These are phyloP conservation scores for Chlorella sp. DNA, from an alignment of 139 green algal species.

Conservation along the genomic window DNA sequence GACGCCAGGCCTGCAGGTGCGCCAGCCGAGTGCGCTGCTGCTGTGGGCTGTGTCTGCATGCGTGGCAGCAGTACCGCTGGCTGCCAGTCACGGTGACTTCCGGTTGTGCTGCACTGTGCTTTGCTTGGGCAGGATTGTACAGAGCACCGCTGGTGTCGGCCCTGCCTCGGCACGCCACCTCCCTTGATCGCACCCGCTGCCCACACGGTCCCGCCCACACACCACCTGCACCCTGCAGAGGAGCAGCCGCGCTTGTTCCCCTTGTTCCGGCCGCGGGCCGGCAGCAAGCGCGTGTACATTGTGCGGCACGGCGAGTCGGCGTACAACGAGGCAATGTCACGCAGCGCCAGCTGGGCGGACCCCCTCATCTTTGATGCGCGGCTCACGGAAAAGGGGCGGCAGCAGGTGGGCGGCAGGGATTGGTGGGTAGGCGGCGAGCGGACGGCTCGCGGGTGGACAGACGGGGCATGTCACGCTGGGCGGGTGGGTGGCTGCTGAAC, in stretches of 20 bases:
- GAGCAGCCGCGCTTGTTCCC: too few relatives aligned
- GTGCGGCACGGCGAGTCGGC: conserved; percentile 70
- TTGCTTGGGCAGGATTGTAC: neutral
- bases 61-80: too few relatives aligned
- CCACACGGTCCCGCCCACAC: neutral
- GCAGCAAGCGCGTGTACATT: conserved; percentile 50
- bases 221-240: too few relatives aligned
- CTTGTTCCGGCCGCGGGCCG: conserved; percentile 3
- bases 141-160: neutral
- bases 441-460: neutral
- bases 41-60: too few relatives aligned
- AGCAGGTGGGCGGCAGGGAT: conserved; percentile 36
- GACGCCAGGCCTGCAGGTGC: conserved; percentile 18
- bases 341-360: conserved; percentile 56
- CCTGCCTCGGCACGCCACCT: neutral
- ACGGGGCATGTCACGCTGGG: neutral
- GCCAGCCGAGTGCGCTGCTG: neutral
- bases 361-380: conserved; percentile 71
- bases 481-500: neutral
- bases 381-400: conserved; percentile 62
- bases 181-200: neutral
- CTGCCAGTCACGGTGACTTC: too few relatives aligned
- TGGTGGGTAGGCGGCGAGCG: neutral
- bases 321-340: conserved; percentile 59
- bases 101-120: neutral